phyloP scores from a whole-genome alignment of 164 flowering plant species.

The Santalum album region DNA sequence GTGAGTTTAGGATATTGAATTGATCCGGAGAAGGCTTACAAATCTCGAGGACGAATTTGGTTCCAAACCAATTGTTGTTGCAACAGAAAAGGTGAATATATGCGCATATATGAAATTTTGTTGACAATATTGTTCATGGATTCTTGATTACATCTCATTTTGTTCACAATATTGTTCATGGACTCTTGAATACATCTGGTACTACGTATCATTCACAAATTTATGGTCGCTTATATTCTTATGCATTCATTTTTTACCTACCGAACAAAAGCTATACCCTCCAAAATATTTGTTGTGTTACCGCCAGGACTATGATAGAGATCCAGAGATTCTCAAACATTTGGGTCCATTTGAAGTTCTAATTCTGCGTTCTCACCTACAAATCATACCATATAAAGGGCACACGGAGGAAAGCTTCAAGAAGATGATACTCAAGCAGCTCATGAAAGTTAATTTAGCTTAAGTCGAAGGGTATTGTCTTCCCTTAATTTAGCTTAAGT shows the following conservation, averaged over 20 bases:
- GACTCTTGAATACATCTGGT: neutral
- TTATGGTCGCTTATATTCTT: no score
- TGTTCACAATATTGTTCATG: no score
- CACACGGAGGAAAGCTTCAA: slow-evolving; percentile 37
- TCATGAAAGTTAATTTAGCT: slow-evolving; percentile 12
- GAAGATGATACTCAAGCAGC: slow-evolving; percentile 24
- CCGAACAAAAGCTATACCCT: no score
- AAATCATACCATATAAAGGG: slow-evolving; percentile 31
- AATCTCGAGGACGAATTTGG: slow-evolving; percentile 35
- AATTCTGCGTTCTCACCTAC: slow-evolving; percentile 54
- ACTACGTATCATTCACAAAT: no score
- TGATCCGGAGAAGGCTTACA: slow-evolving; percentile 33
- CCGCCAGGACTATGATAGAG: slow-evolving; percentile 78
- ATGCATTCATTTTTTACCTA: no score
- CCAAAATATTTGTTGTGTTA: neutral
- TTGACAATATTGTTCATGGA: no score
- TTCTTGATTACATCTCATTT: no score
- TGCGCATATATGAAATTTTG: no score
- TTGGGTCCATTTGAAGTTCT: slow-evolving; percentile 44
- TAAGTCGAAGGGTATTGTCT: no score
- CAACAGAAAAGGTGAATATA: slow-evolving; percentile 73
- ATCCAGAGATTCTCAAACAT: slow-evolving; percentile 34
- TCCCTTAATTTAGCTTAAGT: no score
- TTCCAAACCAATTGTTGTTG: slow-evolving; percentile 44
- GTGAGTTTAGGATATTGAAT: slow-evolving; percentile 45